phyloP scores from a whole-genome alignment of 148 eudicot genomes.

The Vaccinium vitisidaea region DNA sequence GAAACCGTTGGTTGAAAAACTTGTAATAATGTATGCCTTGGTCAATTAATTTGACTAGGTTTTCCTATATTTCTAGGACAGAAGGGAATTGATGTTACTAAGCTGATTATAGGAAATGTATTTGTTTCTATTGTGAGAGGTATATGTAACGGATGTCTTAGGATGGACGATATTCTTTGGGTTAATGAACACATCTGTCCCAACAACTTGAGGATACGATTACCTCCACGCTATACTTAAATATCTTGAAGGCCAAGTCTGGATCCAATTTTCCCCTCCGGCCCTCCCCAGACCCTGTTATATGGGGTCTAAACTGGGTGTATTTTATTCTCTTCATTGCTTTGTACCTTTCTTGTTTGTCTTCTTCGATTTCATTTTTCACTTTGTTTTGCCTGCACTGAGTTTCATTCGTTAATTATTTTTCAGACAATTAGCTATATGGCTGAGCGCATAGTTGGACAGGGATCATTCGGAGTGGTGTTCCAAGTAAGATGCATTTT shows the following conservation, averaged over 20 bases:
- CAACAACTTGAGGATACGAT: no score
- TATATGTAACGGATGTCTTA: background rate
- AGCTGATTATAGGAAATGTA: background rate
- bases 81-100: background rate
- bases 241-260: background rate
- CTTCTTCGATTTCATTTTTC: background rate
- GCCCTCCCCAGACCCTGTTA: background rate
- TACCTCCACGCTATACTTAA: background rate
- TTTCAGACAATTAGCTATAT: conserved; percentile 64
- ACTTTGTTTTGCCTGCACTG: background rate
- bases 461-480: conserved; percentile 65
- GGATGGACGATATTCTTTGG: background rate
- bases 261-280: background rate
- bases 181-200: background rate
- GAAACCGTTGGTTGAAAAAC: background rate
- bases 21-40: background rate
- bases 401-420: conserved; percentile 4
- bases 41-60: background rate
- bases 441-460: conserved; percentile 69
- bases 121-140: background rate
- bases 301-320: background rate
- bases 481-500: conserved; percentile 42
- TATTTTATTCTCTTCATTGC: conserved; percentile 1
- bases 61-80: background rate
- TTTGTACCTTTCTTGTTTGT: background rate